Base-by-base conservation (phyloP, 371 early-diverging fungal species). In the Rhizopus arrhizus region DNA sequence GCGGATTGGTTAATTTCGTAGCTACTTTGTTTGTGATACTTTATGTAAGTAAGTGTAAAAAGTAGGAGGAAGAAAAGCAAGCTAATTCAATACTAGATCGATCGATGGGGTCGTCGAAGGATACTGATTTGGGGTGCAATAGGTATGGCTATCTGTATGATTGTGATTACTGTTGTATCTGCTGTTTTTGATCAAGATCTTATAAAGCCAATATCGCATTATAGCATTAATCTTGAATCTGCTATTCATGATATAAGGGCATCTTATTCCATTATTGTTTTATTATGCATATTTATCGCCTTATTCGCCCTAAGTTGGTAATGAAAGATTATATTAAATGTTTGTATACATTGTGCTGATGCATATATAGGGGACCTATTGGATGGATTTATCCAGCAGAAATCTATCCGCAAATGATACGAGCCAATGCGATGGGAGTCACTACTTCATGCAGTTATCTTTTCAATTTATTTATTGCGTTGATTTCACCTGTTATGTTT, bases 321-420 rank as follows among this genome's bases (percentile, higher is more conserved):
- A 50, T 22, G 22, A 22, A 22, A 22, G 22, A 38, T 16, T 3
- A 36, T n/a, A 41, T 11, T 13, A 15, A 12, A 22, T 45, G 9
- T 7, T 45, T 11, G 3, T 45, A 45, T 45, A 11, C 7, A 7
- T 2, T 16, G 9, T 8, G 16, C 11, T 22, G 22, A 22, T n/a
- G n/a, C 11, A 7, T 4, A 46, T 28, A 43, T 55, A 22, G 62
- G 94, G 95, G 95, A 7, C 94, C 95, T 33, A 80, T 92, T 51
- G 91, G 89, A 16, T 95, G 95, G 96, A 87, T 91, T 60, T 93
- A 93, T 73, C 93, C 93, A 36, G 85, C 93, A 90, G 70, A 69
- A 33, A 69, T 69, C 3, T 69, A 69, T 32, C 70, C 70, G 8
- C 70, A 82, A 62, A 80, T 84, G 52, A 74, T 87, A 56, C 86